Evolutionary conservation across 176 grass and related monocot species (phyloP), one percentile per base, ranked within the genome.

Genomic region (Zea luxurians): DNA sequence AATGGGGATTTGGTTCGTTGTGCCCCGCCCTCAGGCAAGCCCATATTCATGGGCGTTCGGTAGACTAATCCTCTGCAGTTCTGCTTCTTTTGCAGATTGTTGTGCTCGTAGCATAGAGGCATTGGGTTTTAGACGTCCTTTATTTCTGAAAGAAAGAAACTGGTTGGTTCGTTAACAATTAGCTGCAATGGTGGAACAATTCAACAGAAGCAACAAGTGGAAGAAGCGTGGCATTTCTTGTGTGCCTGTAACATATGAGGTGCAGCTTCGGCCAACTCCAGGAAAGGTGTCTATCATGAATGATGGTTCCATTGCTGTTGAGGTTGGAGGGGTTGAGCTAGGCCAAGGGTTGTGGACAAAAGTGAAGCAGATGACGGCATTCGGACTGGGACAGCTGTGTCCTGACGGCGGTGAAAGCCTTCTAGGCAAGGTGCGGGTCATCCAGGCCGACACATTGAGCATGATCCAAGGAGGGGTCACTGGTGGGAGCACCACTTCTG

Each of bases 181-280:
- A 48, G 67, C 71, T 10, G 16, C 73, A 15, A 35, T 71, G 18
- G 73, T 91, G 10, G 65, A 82, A 20, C 35, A 70, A 7, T 97
- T 93, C 85, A 97, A 93, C 36, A 82, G 34, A 12, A 20, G 35
- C 10, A 97, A 65, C 84, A 90, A 47, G 84, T 97, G 89, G 89
- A 91, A 75, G 85, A 97, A 97, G 59, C 91, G 89, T 4, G 94
- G 94, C 42, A 91, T 97, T 64, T 93, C 94, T n/a, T 97, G 91
- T 54, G 82, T 97, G 52, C 94, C 94, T 4, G 76, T 87, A 69
- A 68, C 84, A 10, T 90, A 86, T 61, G 41, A 70, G 50, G 94
- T 97, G 27, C 37, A 0, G 1, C 66, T 91, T 48, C 48, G 66
- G 0, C 72, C 70, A 0, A 77, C 76, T 17, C 94, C 94, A 2